Conservation (phyloP, 371 early-diverging fungal genomes). For the Rhizopus stolonifer region DNA sequence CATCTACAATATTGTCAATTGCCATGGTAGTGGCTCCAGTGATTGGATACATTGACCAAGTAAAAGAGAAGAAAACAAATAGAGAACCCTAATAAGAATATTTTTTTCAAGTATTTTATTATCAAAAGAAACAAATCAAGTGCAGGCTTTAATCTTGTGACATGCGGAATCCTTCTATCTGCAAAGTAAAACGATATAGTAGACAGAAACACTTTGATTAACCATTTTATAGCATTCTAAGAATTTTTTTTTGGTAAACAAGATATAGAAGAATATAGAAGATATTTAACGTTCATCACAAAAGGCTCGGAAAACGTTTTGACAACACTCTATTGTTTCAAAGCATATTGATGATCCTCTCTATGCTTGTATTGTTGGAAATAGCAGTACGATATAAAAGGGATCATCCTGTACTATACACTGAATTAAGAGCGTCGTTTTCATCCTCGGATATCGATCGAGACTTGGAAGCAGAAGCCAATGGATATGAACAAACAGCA, state of each 20-base stretch:
- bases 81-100: neutral
- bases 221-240: slow-evolving; percentile 38
- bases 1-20: slow-evolving; percentile 15
- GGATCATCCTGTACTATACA: slow-evolving; percentile 19
- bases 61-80: slow-evolving; percentile 2
- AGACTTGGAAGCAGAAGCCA: slow-evolving; percentile 20
- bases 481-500: slow-evolving; percentile 1
- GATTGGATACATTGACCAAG: slow-evolving; percentile 33
- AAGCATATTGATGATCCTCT: slow-evolving; percentile 59
- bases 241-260: slow-evolving; percentile 58
- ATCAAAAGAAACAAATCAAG: slow-evolving; percentile 31
- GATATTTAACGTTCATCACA: neutral
- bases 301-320: slow-evolving; percentile 57
- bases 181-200: slow-evolving; percentile 21
- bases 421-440: slow-evolving; percentile 15
- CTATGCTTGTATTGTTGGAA: slow-evolving; percentile 57
- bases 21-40: slow-evolving; percentile 31
- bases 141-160: slow-evolving; percentile 29
- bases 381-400: slow-evolving; percentile 35
- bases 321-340: slow-evolving; percentile 59
- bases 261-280: neutral
- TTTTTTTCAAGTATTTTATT: slow-evolving; percentile 22
- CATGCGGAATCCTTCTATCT: slow-evolving; percentile 30
- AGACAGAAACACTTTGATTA: neutral
- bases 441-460: slow-evolving; percentile 13